Conservation (phyloP, 1,284 basidiomycete species). For the Farysia itapuensis region DNA sequence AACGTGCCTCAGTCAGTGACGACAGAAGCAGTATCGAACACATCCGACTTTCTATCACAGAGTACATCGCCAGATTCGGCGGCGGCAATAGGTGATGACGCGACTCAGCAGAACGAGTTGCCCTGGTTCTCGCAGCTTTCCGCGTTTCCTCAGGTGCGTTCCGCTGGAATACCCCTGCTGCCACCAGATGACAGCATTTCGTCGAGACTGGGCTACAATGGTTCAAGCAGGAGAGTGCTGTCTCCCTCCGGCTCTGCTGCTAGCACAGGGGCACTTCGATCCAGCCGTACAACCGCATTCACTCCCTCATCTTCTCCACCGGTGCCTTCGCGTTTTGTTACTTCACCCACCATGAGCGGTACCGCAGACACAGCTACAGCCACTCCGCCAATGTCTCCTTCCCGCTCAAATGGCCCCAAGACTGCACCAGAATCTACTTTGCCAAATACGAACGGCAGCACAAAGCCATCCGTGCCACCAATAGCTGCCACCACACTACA, state of each 20-base stretch:
- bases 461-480: not conserved
- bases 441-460: constrained; percentile 1
- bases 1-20: constrained; percentile 18
- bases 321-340: constrained; percentile 12
- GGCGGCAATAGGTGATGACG: not conserved
- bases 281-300: constrained; percentile 2
- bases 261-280: constrained; percentile 1
- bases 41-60: not conserved
- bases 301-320: constrained; percentile 6
- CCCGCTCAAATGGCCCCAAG: constrained; percentile 6
- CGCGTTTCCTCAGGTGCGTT: constrained; percentile 38
- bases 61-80: not conserved
- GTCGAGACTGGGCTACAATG: not conserved
- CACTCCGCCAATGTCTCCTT: constrained; percentile 7
- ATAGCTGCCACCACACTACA: not conserved
- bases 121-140: constrained; percentile 50
- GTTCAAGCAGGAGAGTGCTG: not conserved
- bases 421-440: not conserved
- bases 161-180: constrained; percentile 31
- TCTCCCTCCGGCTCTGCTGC: not conserved
- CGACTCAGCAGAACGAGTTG: constrained; percentile 19
- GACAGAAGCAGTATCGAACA: constrained; percentile 14
- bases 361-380: not conserved
- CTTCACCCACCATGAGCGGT: constrained; percentile 15
- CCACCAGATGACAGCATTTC: constrained; percentile 20